phyloP scores from a whole-genome alignment of 2,329 filamentous ascomycete genomes.

The Apiospora kogelbergensis region DNA sequence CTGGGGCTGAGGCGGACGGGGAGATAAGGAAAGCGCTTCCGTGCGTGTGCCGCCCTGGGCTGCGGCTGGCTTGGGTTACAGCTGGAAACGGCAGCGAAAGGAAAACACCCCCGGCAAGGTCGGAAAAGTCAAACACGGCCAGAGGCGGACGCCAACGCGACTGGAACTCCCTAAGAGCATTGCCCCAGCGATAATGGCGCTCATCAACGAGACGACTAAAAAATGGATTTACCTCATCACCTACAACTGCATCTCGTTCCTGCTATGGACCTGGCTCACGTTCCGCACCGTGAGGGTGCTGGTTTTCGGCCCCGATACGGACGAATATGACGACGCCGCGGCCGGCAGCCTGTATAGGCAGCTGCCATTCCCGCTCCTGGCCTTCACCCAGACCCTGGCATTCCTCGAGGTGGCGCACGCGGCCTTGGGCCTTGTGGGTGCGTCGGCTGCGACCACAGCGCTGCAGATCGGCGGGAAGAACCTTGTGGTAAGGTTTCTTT shows the following conservation, averaged over 20 bases:
- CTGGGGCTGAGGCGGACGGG: background rate
- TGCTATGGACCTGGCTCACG: slow-evolving; percentile 18
- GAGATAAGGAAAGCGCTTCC: background rate
- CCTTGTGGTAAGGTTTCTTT: slow-evolving; percentile 46
- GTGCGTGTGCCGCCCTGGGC: background rate
- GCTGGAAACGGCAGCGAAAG: background rate
- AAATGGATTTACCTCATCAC: slow-evolving; percentile 28
- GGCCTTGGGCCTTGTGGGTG: slow-evolving; percentile 59
- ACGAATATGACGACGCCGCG: background rate
- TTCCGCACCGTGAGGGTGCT: background rate
- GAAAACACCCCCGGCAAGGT: background rate
- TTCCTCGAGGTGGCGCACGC: slow-evolving; percentile 63
- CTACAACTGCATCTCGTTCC: slow-evolving; percentile 28
- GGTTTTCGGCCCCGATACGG: background rate
- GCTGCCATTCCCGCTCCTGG: slow-evolving; percentile 13
- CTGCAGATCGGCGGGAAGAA: slow-evolving; percentile 68
- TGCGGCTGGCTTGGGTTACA: background rate
- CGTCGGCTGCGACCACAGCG: slow-evolving; percentile 61
- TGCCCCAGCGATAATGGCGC: background rate
- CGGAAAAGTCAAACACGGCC: background rate
- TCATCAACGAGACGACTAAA: slow-evolving; percentile 1
- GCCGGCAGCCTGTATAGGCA: background rate
- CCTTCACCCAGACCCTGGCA: slow-evolving; percentile 50
- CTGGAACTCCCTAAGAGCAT: background rate
- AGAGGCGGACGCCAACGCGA: background rate